Evolutionary conservation across 129 eudicot species (phyloP).

Genomic region (Helichrysum umbraculigerum): DNA sequence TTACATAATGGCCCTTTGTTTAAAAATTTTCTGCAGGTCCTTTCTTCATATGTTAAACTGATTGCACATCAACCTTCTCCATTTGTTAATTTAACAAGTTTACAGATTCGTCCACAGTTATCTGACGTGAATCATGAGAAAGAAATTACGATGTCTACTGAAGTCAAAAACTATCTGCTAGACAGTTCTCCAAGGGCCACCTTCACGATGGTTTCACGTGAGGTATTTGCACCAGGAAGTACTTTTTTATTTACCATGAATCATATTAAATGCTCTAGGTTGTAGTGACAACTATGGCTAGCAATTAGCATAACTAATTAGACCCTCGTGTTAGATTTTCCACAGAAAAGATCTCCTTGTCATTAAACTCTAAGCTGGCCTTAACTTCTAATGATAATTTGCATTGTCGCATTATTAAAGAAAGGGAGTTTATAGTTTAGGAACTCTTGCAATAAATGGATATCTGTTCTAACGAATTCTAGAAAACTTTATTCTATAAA

Average conservation of each 20-base stretch:
- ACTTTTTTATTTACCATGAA: neutral
- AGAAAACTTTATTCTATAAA: neutral
- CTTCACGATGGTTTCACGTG: too few relatives aligned
- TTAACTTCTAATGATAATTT: too few relatives aligned
- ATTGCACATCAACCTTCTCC: slow-evolving; percentile 13
- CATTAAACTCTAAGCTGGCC: too few relatives aligned
- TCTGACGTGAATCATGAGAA: neutral
- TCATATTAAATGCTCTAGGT: neutral
- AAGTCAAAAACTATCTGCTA: neutral
- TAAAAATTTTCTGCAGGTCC: neutral
- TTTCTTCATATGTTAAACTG: neutral
- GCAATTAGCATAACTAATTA: neutral
- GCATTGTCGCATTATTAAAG: neutral
- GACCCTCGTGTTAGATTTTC: too few relatives aligned
- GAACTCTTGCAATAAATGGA: too few relatives aligned
- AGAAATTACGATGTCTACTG: neutral
- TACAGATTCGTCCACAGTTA: slow-evolving; percentile 15
- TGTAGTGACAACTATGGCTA: neutral
- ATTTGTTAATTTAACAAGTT: slow-evolving; percentile 11
- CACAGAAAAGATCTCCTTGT: too few relatives aligned
- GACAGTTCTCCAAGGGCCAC: too few relatives aligned
- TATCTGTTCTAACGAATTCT: neutral
- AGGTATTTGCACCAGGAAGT: neutral
- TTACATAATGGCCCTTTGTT: neutral
- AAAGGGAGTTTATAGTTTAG: too few relatives aligned